A percentile compares a stretch with the other conserved stretches of the same genome.
Conservation (phyloP, 371 early-diverging fungal genomes). For the Mortierella sp. region DNA sequence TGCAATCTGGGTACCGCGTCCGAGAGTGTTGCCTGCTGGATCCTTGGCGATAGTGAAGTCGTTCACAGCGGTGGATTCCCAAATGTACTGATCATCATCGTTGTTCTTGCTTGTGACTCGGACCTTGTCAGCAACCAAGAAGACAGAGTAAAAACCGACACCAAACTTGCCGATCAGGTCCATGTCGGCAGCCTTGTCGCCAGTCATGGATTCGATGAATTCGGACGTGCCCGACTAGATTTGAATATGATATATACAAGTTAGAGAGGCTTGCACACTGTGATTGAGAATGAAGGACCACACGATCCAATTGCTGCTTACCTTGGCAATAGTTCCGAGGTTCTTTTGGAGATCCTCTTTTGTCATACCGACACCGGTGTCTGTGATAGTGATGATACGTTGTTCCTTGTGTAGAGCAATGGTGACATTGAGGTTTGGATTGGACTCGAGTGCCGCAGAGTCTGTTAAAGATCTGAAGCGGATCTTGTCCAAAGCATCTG, state of each 20-base stretch:
- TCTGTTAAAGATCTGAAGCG: constrained; percentile 83
- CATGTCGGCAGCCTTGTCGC: constrained; percentile 65
- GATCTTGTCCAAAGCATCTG: constrained; percentile 97
- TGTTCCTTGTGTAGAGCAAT: constrained; percentile 77
- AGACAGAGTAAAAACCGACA: constrained; percentile 96
- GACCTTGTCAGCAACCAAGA: constrained; percentile 96
- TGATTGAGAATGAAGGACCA: no score
- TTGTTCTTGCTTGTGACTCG: constrained; percentile 91
- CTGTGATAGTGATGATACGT: constrained; percentile 82
- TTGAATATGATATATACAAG: no score
- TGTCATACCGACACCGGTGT: constrained; percentile 98
- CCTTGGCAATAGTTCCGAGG: constrained; percentile 96
- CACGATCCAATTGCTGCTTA: no score
- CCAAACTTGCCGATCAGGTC: constrained; percentile 98
- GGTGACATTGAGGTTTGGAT: constrained; percentile 75
- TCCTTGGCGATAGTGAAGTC: constrained; percentile 91
- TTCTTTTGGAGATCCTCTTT: constrained; percentile 88
- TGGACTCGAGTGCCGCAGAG: constrained; percentile 62
- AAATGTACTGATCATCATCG: constrained; percentile 87
- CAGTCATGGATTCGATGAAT: constrained; percentile 78
- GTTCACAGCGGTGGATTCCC: constrained; percentile 81
- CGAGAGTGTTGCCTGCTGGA: constrained; percentile 83
- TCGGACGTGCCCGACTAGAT: constrained; percentile 81
- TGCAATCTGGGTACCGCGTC: constrained; percentile 91
- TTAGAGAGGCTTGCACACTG: no score